A percentile compares a stretch with the other conserved stretches of the same genome.
Conservation (phyloP, 2,329 filamentous ascomycete genomes). For the Alternaria brassicicola region DNA sequence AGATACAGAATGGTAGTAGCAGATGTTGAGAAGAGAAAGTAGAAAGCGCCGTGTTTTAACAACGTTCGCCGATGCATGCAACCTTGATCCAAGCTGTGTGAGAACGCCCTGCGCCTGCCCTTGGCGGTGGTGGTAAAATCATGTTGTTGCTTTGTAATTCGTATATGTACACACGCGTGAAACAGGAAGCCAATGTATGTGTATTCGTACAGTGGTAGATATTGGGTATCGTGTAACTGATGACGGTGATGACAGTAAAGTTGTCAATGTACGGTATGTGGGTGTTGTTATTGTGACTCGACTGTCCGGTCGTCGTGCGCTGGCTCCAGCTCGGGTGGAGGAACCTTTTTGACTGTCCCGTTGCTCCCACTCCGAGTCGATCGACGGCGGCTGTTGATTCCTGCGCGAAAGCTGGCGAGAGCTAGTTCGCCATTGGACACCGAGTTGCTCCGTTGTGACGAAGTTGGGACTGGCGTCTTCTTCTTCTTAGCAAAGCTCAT, state of each 20-base stretch:
- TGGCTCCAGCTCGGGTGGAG: conserved; percentile 29
- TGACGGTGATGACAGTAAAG: conserved; percentile 17
- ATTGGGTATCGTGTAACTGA: conserved; percentile 19
- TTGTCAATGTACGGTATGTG: conserved; percentile 17
- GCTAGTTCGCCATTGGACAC: conserved; percentile 48
- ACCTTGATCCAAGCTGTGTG: conserved; percentile 12
- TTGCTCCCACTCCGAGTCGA: conserved; percentile 56
- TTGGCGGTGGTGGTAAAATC: conserved; percentile 5
- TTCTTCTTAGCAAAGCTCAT: conserved; percentile 49
- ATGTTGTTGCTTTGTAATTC: conserved; percentile 11
- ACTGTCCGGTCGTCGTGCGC: conserved; percentile 12
- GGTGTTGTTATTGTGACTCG: conserved; percentile 12
- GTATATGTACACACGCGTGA: conserved; percentile 24
- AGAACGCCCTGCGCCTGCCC: conserved; percentile 17
- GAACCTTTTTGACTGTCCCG: conserved; percentile 58
- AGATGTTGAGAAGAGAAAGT: not conserved
- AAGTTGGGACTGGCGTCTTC: conserved; percentile 29
- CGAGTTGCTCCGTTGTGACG: conserved; percentile 45
- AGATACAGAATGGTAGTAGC: conserved; percentile 2
- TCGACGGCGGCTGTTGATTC: conserved; percentile 44
- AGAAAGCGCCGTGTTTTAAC: conserved; percentile 17
- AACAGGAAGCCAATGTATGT: conserved; percentile 21
- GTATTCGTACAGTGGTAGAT: conserved; percentile 27
- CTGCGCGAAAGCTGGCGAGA: conserved; percentile 34
- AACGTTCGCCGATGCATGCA: conserved; percentile 16